These are phyloP conservation scores for Naegleria gruberi DNA, from an alignment of 208 protist species.

Conservation along the genomic window DNA sequence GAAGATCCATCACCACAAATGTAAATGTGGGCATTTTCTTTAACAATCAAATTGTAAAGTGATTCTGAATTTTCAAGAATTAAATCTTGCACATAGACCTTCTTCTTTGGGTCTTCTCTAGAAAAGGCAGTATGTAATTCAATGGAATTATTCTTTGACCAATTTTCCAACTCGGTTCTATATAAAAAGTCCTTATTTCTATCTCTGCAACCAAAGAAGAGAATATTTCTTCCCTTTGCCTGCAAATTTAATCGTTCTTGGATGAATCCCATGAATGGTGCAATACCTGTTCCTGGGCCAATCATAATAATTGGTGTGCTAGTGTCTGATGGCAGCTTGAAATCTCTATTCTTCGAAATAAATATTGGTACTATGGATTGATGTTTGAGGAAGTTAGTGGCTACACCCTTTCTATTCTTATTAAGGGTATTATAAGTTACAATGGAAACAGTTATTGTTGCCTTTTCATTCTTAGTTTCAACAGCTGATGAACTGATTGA, in stretches of 20 bases:
- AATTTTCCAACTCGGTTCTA: background rate
- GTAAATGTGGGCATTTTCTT: background rate
- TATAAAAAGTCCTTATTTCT: background rate
- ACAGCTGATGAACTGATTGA: background rate
- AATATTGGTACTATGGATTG: background rate
- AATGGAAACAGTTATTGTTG: background rate
- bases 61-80: background rate
- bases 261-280: slow-evolving; percentile 48
- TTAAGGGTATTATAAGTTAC: background rate
- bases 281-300: slow-evolving; percentile 45
- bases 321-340: slow-evolving; percentile 29
- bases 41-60: background rate
- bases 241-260: slow-evolving; percentile 30
- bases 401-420: background rate
- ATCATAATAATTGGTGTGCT: slow-evolving; percentile 39
- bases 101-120: background rate
- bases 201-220: background rate
- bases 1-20: background rate
- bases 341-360: slow-evolving; percentile 6
- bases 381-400: background rate
- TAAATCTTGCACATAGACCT: background rate
- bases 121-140: background rate
- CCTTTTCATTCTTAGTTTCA: background rate
- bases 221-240: background rate
- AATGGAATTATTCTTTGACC: background rate